Evolutionary conservation across 1,284 basidiomycete species (phyloP).

Genomic region (Peniophora sp.): DNA sequence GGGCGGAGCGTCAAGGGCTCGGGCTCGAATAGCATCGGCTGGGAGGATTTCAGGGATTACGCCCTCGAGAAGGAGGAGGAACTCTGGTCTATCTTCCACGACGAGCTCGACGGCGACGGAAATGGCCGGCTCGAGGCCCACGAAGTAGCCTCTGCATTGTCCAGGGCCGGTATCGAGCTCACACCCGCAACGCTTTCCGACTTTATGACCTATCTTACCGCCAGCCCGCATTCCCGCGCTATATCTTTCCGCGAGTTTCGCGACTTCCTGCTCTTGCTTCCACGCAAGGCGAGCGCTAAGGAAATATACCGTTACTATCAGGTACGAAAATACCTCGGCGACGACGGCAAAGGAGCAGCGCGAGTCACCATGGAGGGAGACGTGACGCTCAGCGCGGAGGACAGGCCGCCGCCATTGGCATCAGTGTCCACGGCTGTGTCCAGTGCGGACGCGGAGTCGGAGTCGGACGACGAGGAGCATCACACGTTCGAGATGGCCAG

Average conservation of each 20-base stretch:
- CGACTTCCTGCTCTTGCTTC: conserved; percentile 83
- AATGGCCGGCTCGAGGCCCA: conserved; percentile 74
- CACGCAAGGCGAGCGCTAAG: conserved; percentile 69
- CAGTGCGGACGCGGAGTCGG: conserved; percentile 34
- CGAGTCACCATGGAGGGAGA: conserved; percentile 85
- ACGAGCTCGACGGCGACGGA: conserved; percentile 79
- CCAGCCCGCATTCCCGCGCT: conserved; percentile 56
- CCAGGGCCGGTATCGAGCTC: conserved; percentile 68
- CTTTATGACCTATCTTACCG: conserved; percentile 74
- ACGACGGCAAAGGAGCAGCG: conserved; percentile 71
- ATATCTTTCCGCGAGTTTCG: conserved; percentile 84
- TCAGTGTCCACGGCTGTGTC: conserved; percentile 20
- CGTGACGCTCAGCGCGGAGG: conserved; percentile 66
- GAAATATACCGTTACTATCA: conserved; percentile 89
- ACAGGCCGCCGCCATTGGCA: conserved; percentile 38
- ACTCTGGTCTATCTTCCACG: conserved; percentile 85
- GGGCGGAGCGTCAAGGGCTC: conserved; percentile 15
- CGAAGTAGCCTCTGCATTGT: conserved; percentile 65
- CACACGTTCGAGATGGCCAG: conserved; percentile 60
- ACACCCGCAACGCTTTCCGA: conserved; percentile 62
- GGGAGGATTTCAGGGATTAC: conserved; percentile 75
- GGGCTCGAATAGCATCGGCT: conserved; percentile 46
- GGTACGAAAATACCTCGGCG: conserved; percentile 64
- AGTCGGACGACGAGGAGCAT: conserved; percentile 53
- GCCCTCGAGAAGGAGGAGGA: conserved; percentile 75